Percentiles rank a stretch among this genome's conserved stretches.
Conservation (phyloP, 2,329 filamentous ascomycete genomes). For the Conoideocrella luteorostrata region DNA sequence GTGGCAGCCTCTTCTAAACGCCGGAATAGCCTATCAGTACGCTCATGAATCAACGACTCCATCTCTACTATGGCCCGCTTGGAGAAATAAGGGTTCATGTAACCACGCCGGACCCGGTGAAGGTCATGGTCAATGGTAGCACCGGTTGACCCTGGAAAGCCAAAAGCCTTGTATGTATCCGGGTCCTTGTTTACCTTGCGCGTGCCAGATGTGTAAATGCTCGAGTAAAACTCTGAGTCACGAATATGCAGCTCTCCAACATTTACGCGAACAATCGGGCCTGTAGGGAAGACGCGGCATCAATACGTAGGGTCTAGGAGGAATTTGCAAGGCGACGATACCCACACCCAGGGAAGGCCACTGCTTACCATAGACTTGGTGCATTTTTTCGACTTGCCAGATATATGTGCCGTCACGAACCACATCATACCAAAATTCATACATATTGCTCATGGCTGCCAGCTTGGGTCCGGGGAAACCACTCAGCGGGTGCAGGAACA, state of each 20-base stretch:
- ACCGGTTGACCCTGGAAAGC: conserved; percentile 7
- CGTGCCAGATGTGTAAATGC: conserved; percentile 16
- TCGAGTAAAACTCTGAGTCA: conserved; percentile 19
- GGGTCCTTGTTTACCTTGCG: conserved; percentile 8
- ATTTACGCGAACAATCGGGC: conserved; percentile 27
- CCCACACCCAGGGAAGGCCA: not conserved
- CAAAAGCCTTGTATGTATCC: conserved; percentile 5
- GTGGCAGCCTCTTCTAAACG: conserved; percentile 6
- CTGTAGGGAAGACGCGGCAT: no score
- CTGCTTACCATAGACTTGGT: conserved; percentile 21
- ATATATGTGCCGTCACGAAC: conserved; percentile 18
- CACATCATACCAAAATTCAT: conserved; percentile 23
- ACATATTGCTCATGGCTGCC: conserved; percentile 18
- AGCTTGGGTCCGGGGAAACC: conserved; percentile 24
- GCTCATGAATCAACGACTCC: conserved; percentile 14
- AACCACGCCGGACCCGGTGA: conserved; percentile 10
- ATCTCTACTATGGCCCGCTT: conserved; percentile 13
- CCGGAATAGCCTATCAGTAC: conserved; percentile 7
- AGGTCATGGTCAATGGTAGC: conserved; percentile 11
- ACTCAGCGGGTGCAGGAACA: conserved; percentile 25
- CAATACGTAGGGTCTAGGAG: no score
- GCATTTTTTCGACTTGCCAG: conserved; percentile 20
- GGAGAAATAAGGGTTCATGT: conserved; percentile 19
- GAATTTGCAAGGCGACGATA: no score
- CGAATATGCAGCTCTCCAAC: conserved; percentile 25